A percentile compares a stretch with the other conserved stretches of the same genome.
Conservation (phyloP, 495 filamentous ascomycete genomes). For the Paragyromitra xinjiangensis region DNA sequence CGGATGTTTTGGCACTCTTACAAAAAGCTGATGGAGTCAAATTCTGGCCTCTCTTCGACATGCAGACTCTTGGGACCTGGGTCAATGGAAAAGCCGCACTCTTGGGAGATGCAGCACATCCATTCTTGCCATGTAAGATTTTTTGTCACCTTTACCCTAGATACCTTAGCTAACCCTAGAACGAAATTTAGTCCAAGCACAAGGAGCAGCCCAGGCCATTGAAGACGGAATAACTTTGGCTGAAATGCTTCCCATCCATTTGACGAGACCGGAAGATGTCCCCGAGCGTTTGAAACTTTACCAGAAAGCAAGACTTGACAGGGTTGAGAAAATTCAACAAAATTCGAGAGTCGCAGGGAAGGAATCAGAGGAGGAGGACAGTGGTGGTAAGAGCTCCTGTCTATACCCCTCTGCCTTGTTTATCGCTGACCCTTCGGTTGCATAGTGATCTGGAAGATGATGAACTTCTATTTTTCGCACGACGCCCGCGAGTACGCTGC, state of each 20-base stretch:
- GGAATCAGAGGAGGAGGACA: not conserved
- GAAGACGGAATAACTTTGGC: slow-evolving; percentile 69
- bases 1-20: slow-evolving; percentile 62
- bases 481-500: slow-evolving; percentile 8
- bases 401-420: not conserved
- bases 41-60: slow-evolving; percentile 70
- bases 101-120: slow-evolving; percentile 72
- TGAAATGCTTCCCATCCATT: slow-evolving; percentile 62
- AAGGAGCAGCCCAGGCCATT: slow-evolving; percentile 67
- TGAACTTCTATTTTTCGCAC: slow-evolving; percentile 12
- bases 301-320: slow-evolving; percentile 63
- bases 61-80: slow-evolving; percentile 67
- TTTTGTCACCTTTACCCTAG: too few species aligned
- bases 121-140: slow-evolving; percentile 63
- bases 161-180: slow-evolving; percentile 1
- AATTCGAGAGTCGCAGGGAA: slow-evolving; percentile 59
- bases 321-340: slow-evolving; percentile 66
- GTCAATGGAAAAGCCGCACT: slow-evolving; percentile 63
- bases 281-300: slow-evolving; percentile 65
- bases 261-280: slow-evolving; percentile 60
- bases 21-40: slow-evolving; percentile 64
- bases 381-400: not conserved
- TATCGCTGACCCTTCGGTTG: not conserved
- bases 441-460: not conserved
- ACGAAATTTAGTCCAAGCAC: slow-evolving; percentile 61